Evolutionary conservation across 805 yeast genomes (phyloP), one percentile per base, ranked within the genome.

Genomic region (Cyberlindnera veronae): DNA sequence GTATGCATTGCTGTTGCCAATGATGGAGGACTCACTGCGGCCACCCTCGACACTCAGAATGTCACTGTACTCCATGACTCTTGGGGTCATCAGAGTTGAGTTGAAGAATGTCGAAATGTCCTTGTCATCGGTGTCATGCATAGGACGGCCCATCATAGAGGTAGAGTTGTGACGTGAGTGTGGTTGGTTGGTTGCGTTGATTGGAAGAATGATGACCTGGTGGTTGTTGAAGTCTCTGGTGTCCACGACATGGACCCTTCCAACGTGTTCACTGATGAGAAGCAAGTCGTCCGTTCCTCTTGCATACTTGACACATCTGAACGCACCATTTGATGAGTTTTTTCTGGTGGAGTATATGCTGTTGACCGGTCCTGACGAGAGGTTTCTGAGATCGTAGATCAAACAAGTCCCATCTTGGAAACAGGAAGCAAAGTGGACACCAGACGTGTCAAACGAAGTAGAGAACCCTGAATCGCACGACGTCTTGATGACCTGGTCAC

Each of bases 401-500:
- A 80, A 68, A 44, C 91, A 80, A 16, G 77, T 66, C 6, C 98
- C 98, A 56, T 85, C 89, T 62, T 90, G 96, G 59, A 88, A 88
- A 18, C 89, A 81, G 0, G 85, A 79, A 2, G 93, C 80, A 57
- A 90, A 84, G 46, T 79, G 71, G 38, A 70, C 51, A 16, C 91
- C 95, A 32, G 86, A 80, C n/a, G 81, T 74, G 44, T 82, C 81
- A 64, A 81, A 89, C 21, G 84, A 76, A 1, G 86, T 79, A 5
- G 95, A 89, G 56, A 89, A 86, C 3, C 96, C 96, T 33, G 83
- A 76, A 50, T 85, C 95, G 42, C 83, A 79, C 2, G 67, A 60
- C 0, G 91, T 80, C 41, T 67, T 69, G 38, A 78, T 68, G 2
- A 76, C 64, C 34, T 61, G 62, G 32, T 64, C 62, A 18, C 52